Evolutionary conservation across 116 monocot species (phyloP), one percentile per base, ranked within the genome.

Genomic region (Iris pallida): DNA sequence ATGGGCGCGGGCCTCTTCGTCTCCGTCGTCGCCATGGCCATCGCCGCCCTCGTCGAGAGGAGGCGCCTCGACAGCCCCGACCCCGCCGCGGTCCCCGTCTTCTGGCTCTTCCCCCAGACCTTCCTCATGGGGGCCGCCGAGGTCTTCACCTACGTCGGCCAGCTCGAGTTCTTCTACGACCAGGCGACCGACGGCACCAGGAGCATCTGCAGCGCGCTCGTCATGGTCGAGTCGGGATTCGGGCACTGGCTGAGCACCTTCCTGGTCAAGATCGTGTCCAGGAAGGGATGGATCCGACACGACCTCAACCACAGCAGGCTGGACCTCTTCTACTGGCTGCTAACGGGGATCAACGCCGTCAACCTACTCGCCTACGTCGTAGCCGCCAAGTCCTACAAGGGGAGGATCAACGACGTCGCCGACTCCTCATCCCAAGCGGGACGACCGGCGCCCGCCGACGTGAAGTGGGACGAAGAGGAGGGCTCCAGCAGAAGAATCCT

Each of bases 111-210:
- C 7, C 84, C 84, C 13, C 80, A 79, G 67, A 80, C 44, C 57
- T 65, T 76, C 49, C 58, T 84, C 54, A 30, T 77, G 46, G 85
- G 85, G 5, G 47, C 16, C 14, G 77, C 74, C 1, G 74, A 85
- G 68, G 71, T 68, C 52, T 85, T 85, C 53, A 54, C 71, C 43
- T 76, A 80, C 46, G 74, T 80, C 7, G 85, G 80, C 1, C 73
- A 80, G 67, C 45, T 85, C 19, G 80, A 85, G 56, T 85, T 85
- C 63, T 85, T 85, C 68, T 77, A 80, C 68, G 77, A 66, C 53
- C 72, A 80, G 74, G 73, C 77, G 16, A 55, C 85, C 8, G 74
- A 73, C 17, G 77, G 85, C 15, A 77, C 64, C 9, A 60, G 68
- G 59, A 85, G 80, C 62, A 40, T 85, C 10, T 67, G 75, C 58